phyloP scores from a whole-genome alignment of 2,329 filamentous ascomycete genomes.

The Sclerotinia glacialis region DNA sequence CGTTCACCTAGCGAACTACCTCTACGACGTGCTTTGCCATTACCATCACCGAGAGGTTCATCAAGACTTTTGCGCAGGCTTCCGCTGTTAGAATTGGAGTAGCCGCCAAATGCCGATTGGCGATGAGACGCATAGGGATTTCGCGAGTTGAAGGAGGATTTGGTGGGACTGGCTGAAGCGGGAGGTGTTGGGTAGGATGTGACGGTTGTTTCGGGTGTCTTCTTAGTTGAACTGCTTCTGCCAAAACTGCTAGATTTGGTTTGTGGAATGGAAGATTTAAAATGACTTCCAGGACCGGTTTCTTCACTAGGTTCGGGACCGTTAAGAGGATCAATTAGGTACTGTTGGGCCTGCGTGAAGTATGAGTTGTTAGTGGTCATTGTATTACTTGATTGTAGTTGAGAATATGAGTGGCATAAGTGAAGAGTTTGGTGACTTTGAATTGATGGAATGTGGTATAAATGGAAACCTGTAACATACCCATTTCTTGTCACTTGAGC shows the following conservation, averaged over 20 bases:
- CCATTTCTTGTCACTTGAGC: conserved; percentile 20
- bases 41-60: conserved; percentile 29
- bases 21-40: conserved; percentile 40
- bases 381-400: not conserved
- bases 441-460: not conserved
- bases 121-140: conserved; percentile 42
- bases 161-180: conserved; percentile 52
- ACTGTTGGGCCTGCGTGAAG: conserved; percentile 55
- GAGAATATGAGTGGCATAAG: not conserved
- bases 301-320: conserved; percentile 66
- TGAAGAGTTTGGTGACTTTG: not conserved
- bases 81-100: conserved; percentile 24
- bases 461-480: conserved; percentile 1
- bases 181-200: conserved; percentile 49
- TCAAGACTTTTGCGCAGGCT: conserved; percentile 27
- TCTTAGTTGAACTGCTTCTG: conserved; percentile 20
- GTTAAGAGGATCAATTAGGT: conserved; percentile 67
- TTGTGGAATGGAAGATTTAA: conserved; percentile 25
- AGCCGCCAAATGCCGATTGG: conserved; percentile 37
- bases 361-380: not conserved
- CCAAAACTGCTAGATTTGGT: conserved; percentile 21
- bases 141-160: conserved; percentile 47
- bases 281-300: conserved; percentile 59
- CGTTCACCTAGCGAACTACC: conserved; percentile 56
- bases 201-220: conserved; percentile 27